Evolutionary conservation across 768 basidiomycete species (phyloP).

Genomic region (Trametes sanguinea): DNA sequence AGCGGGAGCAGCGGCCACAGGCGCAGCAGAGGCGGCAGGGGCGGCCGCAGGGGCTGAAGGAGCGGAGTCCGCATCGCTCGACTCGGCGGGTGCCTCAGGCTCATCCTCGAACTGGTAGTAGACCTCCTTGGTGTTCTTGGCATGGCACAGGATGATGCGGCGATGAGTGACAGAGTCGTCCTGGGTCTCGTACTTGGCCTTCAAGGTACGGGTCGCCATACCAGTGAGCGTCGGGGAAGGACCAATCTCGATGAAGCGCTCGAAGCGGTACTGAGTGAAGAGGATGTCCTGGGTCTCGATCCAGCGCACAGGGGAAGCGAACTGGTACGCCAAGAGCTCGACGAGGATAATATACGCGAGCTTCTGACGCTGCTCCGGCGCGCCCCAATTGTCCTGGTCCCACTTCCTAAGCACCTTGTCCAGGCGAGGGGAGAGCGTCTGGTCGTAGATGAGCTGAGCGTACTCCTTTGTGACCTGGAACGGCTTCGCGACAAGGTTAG

Average conservation of each 20-base stretch:
- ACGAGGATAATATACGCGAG: slow-evolving; percentile 96
- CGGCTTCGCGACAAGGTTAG: slow-evolving; percentile 90
- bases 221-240: slow-evolving; percentile 96
- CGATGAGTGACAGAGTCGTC: slow-evolving; percentile 83
- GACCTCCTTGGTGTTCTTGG: slow-evolving; percentile 95
- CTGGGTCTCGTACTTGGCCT: slow-evolving; percentile 88
- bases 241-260: slow-evolving; percentile 93
- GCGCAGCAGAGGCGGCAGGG: slow-evolving; percentile 40
- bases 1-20: slow-evolving; percentile 45
- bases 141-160: slow-evolving; percentile 85
- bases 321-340: slow-evolving; percentile 96
- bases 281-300: slow-evolving; percentile 98
- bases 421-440: slow-evolving; percentile 92
- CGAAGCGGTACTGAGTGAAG: slow-evolving; percentile 84
- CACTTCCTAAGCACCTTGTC: slow-evolving; percentile 93
- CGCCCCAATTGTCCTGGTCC: slow-evolving; percentile 90
- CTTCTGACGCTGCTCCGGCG: slow-evolving; percentile 81
- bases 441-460: slow-evolving; percentile 93
- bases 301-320: slow-evolving; percentile 98
- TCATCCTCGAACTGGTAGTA: slow-evolving; percentile 98
- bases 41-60: slow-evolving; percentile 42
- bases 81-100: slow-evolving; percentile 44
- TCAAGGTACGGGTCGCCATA: slow-evolving; percentile 88
- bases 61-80: slow-evolving; percentile 36
- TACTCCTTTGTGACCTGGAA: slow-evolving; percentile 86